Base-by-base conservation (phyloP, 768 basidiomycete species). In the Cystoderma amianthinum region DNA sequence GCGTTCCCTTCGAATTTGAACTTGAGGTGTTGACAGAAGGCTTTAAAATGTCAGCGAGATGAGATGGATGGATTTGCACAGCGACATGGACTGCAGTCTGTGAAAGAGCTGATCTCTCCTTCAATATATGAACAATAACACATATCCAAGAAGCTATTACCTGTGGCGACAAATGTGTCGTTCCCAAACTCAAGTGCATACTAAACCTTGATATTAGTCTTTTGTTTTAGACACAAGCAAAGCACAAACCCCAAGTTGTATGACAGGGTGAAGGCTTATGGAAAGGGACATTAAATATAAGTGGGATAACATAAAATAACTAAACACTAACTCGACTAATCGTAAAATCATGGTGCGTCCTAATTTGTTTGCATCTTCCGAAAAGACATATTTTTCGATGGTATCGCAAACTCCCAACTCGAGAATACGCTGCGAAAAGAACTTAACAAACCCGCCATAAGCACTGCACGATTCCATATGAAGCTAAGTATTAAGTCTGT, bases 161-260 rank as follows among this genome's bases (percentile, higher is more conserved):
- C 75, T 56, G 71, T 69, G 6, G 72, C 72, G 0, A 77, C 59
- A 46, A 78, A 63, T 0, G 65, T 61, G 45, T 72, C 65, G 38
- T 67, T 68, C 1, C 65, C 69, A 42, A 79, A 80, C 46, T 80
- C 76, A 19, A 64, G 55, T 4, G 67, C 76, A 50, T 75, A 76
- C 74, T 78, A 39, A 12, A 22, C 23, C 3, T 32, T 13, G 19
- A 16, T n/a, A 44, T 23, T 34, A n/a, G 44, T 39, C 24, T 32
- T 15, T 35, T 22, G 13, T 18, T 4, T 12, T 12, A 23, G 40
- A 19, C n/a, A 15, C n/a, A 17, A 16, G 6, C 21, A 22, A 5
- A 18, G 9, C 17, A 41, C 5, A 66, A 70, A 78, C 77, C 32
- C 78, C 79, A n/a, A 68, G 57, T 48, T 74, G 71, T 36, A 82